These are phyloP conservation scores for Neurospora hispaniola DNA, from an alignment of 495 filamentous ascomycete species.

Conservation along the genomic window DNA sequence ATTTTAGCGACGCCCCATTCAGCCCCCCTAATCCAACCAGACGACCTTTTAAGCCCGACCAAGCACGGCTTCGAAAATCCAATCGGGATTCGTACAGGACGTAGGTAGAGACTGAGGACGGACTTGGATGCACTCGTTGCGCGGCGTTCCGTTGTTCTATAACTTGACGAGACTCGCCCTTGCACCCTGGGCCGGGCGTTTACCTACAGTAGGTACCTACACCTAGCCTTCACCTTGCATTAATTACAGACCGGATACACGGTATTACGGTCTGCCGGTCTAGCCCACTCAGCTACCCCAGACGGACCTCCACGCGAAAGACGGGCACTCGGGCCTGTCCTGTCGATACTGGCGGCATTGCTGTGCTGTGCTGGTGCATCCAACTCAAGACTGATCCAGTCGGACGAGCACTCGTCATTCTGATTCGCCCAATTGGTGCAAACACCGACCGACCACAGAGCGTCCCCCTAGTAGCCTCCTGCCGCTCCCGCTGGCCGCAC, in stretches of 20 bases:
- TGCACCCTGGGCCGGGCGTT: background rate
- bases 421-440: slow-evolving; percentile 25
- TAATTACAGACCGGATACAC: background rate
- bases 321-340: background rate
- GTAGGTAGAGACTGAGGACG: background rate
- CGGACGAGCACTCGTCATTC: slow-evolving; percentile 14
- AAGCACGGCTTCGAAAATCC: background rate
- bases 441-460: slow-evolving; percentile 16
- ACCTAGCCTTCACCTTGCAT: background rate
- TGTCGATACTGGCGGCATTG: slow-evolving; percentile 4
- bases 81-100: background rate
- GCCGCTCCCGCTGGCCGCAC: slow-evolving; percentile 17
- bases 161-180: background rate
- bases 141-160: background rate
- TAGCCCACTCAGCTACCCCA: background rate
- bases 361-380: slow-evolving; percentile 9
- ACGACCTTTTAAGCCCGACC: background rate
- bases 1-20: background rate
- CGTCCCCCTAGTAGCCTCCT: slow-evolving; percentile 4
- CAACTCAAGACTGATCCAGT: slow-evolving; percentile 6
- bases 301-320: background rate
- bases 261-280: background rate
- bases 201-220: too few species aligned
- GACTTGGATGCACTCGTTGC: background rate
- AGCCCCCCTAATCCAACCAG: background rate